phyloP scores from a whole-genome alignment of 352 stramenopile genomes.

The Globisporangium canariense region DNA sequence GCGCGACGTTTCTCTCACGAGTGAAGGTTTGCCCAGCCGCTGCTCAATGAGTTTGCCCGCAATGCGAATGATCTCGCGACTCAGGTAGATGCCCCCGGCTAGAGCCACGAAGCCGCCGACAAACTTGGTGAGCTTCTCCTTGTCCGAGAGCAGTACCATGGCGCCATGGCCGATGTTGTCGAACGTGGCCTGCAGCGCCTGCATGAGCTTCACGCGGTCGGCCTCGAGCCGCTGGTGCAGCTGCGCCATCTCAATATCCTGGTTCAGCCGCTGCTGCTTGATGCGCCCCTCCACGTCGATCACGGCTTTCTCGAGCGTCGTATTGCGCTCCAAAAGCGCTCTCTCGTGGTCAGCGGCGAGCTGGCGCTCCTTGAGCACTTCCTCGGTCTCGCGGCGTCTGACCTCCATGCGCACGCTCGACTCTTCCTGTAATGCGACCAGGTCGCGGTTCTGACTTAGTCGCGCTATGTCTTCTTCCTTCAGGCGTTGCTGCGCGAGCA shows the following conservation, averaged over 20 bases:
- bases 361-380: slow-evolving; percentile 57
- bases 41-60: slow-evolving; percentile 58
- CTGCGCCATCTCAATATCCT: slow-evolving; percentile 72
- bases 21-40: slow-evolving; percentile 62
- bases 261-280: slow-evolving; percentile 61
- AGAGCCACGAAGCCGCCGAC: slow-evolving; percentile 57
- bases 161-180: slow-evolving; percentile 63
- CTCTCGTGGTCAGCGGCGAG: slow-evolving; percentile 42
- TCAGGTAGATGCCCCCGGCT: slow-evolving; percentile 57
- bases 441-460: slow-evolving; percentile 48
- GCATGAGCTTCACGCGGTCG: slow-evolving; percentile 61
- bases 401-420: slow-evolving; percentile 55
- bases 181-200: slow-evolving; percentile 61
- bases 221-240: slow-evolving; percentile 56
- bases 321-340: slow-evolving; percentile 55
- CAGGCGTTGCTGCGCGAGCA: slow-evolving; percentile 46
- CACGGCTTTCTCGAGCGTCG: slow-evolving; percentile 50
- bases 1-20: slow-evolving; percentile 68
- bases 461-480: slow-evolving; percentile 39
- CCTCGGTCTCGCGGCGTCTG: slow-evolving; percentile 52
- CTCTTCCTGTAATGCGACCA: slow-evolving; percentile 59
- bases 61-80: slow-evolving; percentile 57
- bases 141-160: slow-evolving; percentile 50
- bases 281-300: slow-evolving; percentile 69
- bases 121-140: slow-evolving; percentile 56